Evolutionary conservation across 78 protist genomes (phyloP).

Genomic region (Mantamonas sphyraenae): DNA sequence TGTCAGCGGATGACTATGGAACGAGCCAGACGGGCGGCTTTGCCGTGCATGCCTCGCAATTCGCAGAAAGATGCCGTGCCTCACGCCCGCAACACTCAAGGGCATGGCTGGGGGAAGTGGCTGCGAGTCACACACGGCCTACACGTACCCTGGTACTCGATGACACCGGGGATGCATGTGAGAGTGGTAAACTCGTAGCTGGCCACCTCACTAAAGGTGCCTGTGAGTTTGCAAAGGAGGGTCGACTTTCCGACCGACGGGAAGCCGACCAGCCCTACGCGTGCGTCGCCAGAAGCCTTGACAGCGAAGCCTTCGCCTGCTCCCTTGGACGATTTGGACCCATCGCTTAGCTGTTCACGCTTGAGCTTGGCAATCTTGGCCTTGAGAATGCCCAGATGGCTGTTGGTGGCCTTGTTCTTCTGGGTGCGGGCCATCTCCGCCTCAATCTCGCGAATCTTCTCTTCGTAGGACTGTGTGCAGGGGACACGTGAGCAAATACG

Average conservation of each 20-base stretch:
- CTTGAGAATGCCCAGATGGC: slow-evolving; percentile 79
- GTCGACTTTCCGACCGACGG: slow-evolving; percentile 99
- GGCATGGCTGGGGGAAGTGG: too few relatives aligned
- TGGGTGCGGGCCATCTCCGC: slow-evolving; percentile 91
- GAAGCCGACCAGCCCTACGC: slow-evolving; percentile 89
- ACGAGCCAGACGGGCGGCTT: too few relatives aligned
- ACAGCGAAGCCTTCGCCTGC: slow-evolving; percentile 85
- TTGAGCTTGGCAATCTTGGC: slow-evolving; percentile 84
- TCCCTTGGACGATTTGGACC: slow-evolving; percentile 1
- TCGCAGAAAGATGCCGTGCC: too few relatives aligned
- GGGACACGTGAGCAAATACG: too few relatives aligned
- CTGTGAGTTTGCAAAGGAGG: slow-evolving; percentile 81
- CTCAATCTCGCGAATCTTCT: too few relatives aligned
- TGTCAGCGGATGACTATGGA: too few relatives aligned
- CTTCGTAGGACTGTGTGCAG: too few relatives aligned
- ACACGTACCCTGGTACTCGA: slow-evolving; percentile 87
- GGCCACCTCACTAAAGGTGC: slow-evolving; percentile 77
- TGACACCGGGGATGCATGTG: slow-evolving; percentile 94
- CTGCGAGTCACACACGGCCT: too few relatives aligned
- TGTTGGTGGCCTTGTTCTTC: slow-evolving; percentile 92
- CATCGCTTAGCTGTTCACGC: slow-evolving; percentile 52
- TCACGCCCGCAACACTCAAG: too few relatives aligned
- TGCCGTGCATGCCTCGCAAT: too few relatives aligned
- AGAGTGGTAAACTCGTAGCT: slow-evolving; percentile 99
- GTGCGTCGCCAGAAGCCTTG: slow-evolving; percentile 75